These are phyloP conservation scores for Echium plantagineum DNA, from an alignment of 257 asterid species.

Conservation along the genomic window DNA sequence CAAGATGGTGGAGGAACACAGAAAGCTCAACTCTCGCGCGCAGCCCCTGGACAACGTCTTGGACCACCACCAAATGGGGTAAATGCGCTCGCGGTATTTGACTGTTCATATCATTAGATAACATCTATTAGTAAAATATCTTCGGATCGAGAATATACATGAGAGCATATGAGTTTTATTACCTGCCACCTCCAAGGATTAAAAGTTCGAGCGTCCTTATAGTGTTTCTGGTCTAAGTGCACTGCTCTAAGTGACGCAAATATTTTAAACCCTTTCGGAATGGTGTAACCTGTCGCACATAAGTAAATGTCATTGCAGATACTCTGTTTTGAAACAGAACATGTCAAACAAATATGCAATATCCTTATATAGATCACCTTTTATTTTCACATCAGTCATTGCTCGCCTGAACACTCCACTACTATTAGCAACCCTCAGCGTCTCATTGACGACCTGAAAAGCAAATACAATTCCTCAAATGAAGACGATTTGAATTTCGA, in stretches of 20 bases:
- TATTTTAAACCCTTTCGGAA: constrained; percentile 85
- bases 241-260: constrained; percentile 87
- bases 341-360: background rate
- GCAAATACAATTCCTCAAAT: too few relatives aligned
- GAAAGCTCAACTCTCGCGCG: constrained; percentile 82
- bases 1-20: constrained; percentile 83
- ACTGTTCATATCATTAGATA: background rate
- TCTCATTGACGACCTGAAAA: constrained; percentile 77
- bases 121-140: background rate
- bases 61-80: constrained; percentile 98
- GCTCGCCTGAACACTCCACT: constrained; percentile 92
- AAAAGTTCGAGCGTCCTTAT: constrained; percentile 80
- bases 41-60: constrained; percentile 95
- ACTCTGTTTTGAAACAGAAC: background rate
- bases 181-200: constrained; percentile 99
- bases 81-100: constrained; percentile 25
- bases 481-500: background rate
- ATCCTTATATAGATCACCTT: constrained; percentile 31
- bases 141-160: background rate
- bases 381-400: constrained; percentile 62
- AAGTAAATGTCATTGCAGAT: background rate
- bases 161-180: background rate
- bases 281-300: constrained; percentile 42
- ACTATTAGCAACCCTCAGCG: constrained; percentile 79
- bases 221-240: constrained; percentile 63